Evolutionary conservation across 139 green algal species (phyloP).

Genomic region (Mesotaenium endlicherianum): DNA sequence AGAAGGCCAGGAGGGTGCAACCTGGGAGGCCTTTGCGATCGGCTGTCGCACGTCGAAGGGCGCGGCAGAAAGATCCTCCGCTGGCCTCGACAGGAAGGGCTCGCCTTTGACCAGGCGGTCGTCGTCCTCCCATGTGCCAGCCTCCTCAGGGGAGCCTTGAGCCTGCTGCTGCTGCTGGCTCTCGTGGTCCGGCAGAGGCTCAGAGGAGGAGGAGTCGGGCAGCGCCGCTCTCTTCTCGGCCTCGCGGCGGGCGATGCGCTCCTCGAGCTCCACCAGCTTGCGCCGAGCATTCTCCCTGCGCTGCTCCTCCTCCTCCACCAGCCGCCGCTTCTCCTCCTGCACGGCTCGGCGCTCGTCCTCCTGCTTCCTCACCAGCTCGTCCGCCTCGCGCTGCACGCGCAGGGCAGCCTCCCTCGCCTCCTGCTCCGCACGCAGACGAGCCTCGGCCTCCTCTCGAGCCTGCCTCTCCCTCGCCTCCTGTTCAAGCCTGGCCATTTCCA

Average conservation of each 20-base stretch:
- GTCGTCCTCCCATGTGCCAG: no score
- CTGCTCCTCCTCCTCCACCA: slow-evolving; percentile 35
- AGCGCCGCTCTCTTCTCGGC: background rate
- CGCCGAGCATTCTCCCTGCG: slow-evolving; percentile 40
- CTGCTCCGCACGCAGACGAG: background rate
- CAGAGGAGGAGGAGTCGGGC: background rate
- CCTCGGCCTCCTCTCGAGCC: slow-evolving; percentile 41
- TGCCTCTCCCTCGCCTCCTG: slow-evolving; percentile 40
- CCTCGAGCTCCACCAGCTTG: slow-evolving; percentile 47
- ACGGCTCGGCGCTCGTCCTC: slow-evolving; percentile 37
- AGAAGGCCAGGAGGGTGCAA: no score
- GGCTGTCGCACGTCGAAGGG: background rate
- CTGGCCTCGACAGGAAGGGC: background rate
- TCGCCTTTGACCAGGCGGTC: background rate
- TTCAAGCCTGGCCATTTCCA: slow-evolving; percentile 20
- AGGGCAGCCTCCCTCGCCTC: background rate
- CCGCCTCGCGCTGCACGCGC: slow-evolving; percentile 14
- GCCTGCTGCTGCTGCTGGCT: background rate
- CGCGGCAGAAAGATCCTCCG: background rate
- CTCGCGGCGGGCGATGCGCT: slow-evolving; percentile 21
- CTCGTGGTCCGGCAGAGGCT: background rate
- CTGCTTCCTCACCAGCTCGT: background rate
- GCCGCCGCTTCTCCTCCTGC: slow-evolving; percentile 34
- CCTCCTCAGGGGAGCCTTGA: background rate
- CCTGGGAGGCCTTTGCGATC: no score